Evolutionary conservation across 192 early-diverging fungal species (phyloP).

Genomic region (Backusella liffmaniae): DNA sequence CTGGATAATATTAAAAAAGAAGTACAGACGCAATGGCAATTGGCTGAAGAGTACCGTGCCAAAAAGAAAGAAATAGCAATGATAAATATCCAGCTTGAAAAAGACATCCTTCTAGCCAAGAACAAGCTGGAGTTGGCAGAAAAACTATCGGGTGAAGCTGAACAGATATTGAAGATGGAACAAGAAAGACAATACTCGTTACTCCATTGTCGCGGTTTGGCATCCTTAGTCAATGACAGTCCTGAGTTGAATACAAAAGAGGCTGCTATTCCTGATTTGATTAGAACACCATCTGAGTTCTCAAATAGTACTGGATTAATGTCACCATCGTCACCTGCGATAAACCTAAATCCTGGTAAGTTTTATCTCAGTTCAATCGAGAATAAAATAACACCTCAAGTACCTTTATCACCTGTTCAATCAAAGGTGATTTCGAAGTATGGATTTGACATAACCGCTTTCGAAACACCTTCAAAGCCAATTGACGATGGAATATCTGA

Average conservation of each 20-base stretch:
- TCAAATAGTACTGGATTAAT: neutral
- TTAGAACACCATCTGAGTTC: neutral
- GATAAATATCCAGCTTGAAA: neutral
- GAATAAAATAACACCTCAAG: neutral
- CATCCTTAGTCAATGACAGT: neutral
- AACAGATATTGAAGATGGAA: neutral
- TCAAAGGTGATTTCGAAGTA: conserved; percentile 19
- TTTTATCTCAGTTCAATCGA: neutral
- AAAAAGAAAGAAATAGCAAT: neutral
- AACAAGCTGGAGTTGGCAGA: neutral
- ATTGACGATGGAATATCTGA: neutral
- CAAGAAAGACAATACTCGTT: neutral
- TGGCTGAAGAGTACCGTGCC: neutral
- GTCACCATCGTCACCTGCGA: neutral
- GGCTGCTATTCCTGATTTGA: neutral
- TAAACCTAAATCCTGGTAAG: neutral
- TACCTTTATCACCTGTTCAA: conserved; percentile 10
- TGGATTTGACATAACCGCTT: conserved; percentile 31
- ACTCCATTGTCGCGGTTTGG: neutral
- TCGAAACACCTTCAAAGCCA: conserved; percentile 8
- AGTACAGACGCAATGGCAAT: neutral
- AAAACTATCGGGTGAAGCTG: neutral
- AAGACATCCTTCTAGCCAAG: neutral
- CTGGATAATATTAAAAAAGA: neutral
- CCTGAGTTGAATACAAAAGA: neutral